Evolutionary conservation across 306 rosid species (phyloP).

Genomic region (Urtica urens): DNA sequence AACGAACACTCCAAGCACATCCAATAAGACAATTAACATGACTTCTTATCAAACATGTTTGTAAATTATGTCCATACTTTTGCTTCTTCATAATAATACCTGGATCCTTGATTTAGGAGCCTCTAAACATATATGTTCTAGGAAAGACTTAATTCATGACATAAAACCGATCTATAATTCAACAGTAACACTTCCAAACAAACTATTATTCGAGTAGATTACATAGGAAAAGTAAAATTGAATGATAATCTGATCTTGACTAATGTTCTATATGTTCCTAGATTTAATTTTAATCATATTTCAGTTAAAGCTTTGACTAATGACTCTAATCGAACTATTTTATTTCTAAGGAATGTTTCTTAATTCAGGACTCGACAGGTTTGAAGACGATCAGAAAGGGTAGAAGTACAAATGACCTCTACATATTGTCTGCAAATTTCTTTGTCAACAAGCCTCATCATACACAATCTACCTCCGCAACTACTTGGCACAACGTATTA

Average conservation of each 20-base stretch:
- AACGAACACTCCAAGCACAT: too few species aligned
- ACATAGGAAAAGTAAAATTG: neutral
- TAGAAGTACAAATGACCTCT: neutral
- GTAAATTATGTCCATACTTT: too few species aligned
- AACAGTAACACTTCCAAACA: neutral
- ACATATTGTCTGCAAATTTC: neutral
- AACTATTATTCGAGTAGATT: neutral
- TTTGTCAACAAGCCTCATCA: too few species aligned
- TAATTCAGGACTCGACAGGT: neutral
- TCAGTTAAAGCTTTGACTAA: neutral
- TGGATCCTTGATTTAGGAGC: neutral
- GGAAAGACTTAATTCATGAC: neutral
- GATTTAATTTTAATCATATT: neutral
- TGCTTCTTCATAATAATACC: neutral
- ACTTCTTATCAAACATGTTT: too few species aligned
- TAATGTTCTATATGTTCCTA: too few species aligned
- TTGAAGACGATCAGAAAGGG: neutral
- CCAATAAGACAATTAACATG: too few species aligned
- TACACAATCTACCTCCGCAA: too few species aligned
- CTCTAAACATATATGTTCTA: neutral
- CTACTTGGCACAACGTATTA: neutral
- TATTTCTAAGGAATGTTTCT: neutral
- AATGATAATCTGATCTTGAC: neutral
- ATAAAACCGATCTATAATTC: neutral
- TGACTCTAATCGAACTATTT: neutral